A percentile compares a stretch with the other conserved stretches of the same genome.
Conservation (phyloP, 1,284 basidiomycete genomes). For the Boletus semigastroideus region DNA sequence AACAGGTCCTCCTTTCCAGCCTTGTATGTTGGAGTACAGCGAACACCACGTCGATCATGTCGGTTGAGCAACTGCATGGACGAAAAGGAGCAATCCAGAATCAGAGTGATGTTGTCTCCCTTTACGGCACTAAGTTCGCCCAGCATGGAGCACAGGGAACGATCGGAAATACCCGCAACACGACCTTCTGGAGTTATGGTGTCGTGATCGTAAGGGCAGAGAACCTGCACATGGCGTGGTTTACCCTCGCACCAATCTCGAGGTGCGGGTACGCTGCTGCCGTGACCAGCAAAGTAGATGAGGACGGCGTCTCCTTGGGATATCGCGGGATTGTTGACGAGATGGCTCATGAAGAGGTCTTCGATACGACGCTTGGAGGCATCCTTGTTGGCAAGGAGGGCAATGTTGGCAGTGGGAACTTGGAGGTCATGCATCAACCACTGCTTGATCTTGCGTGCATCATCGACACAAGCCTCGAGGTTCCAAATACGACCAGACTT, state of each 20-base stretch:
- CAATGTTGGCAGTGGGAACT: conserved; percentile 59
- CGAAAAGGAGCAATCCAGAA: conserved; percentile 65
- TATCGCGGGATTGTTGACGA: conserved; percentile 58
- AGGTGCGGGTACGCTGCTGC: conserved; percentile 54
- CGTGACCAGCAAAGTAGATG: conserved; percentile 70
- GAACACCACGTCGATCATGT: conserved; percentile 45
- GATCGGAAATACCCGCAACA: conserved; percentile 62
- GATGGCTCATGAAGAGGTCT: conserved; percentile 54
- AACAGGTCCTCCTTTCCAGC: conserved; percentile 52
- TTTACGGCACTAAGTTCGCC: conserved; percentile 52
- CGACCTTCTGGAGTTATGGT: conserved; percentile 45
- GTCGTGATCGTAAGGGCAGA: conserved; percentile 65
- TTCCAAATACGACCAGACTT: conserved; percentile 64
- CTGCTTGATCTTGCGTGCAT: conserved; percentile 52
- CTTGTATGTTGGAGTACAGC: conserved; percentile 56
- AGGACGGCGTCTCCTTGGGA: conserved; percentile 60
- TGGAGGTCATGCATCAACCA: conserved; percentile 56
- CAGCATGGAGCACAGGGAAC: conserved; percentile 59
- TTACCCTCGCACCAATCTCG: conserved; percentile 51
- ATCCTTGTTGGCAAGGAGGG: conserved; percentile 51
- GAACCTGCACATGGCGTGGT: conserved; percentile 49
- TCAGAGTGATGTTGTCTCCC: conserved; percentile 65
- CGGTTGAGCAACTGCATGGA: conserved; percentile 39
- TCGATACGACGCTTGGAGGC: conserved; percentile 62
- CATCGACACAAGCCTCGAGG: conserved; percentile 59